Conservation (phyloP, 805 yeast genomes). For the Sugiyamaella americana region DNA sequence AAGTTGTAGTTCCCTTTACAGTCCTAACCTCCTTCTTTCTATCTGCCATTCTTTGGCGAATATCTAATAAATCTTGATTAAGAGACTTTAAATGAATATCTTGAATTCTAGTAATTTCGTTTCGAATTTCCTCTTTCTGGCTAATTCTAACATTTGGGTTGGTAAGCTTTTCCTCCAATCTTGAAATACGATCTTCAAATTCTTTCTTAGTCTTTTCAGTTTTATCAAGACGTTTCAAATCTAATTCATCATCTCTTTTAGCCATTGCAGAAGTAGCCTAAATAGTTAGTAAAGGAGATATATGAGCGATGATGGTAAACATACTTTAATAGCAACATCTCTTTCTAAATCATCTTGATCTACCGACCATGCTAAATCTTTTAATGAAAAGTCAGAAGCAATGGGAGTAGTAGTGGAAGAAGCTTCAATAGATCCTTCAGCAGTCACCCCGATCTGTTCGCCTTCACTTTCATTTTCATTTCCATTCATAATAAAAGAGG, state of each 20-base stretch:
- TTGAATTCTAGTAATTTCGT: slow-evolving; percentile 49
- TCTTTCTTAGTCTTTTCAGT: slow-evolving; percentile 45
- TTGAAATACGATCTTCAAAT: slow-evolving; percentile 38
- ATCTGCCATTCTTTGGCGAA: slow-evolving; percentile 41
- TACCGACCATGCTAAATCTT: slow-evolving; percentile 38
- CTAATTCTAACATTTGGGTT: slow-evolving; percentile 59
- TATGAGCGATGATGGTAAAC: too few relatives aligned
- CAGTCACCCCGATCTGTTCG: too few relatives aligned
- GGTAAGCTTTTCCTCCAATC: slow-evolving; percentile 43
- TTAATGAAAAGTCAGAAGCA: too few relatives aligned
- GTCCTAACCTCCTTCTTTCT: slow-evolving; percentile 19
- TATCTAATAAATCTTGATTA: slow-evolving; percentile 59
- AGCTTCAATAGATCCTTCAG: too few relatives aligned
- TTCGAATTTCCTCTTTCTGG: slow-evolving; percentile 47
- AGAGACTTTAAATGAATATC: slow-evolving; percentile 47
- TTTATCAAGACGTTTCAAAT: slow-evolving; percentile 67
- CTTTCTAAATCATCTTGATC: slow-evolving; percentile 79
- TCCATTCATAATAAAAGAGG: too few relatives aligned
- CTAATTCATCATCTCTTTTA: slow-evolving; percentile 63
- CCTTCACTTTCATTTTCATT: too few relatives aligned
- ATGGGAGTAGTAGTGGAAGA: too few relatives aligned
- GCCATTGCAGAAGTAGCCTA: slow-evolving; percentile 60
- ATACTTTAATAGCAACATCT: slow-evolving; percentile 47
- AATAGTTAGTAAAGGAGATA: too few relatives aligned
- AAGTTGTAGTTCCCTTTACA: slow-evolving; percentile 12